Conservation (phyloP, 1,284 basidiomycete genomes). For the Trametes versicolor region DNA sequence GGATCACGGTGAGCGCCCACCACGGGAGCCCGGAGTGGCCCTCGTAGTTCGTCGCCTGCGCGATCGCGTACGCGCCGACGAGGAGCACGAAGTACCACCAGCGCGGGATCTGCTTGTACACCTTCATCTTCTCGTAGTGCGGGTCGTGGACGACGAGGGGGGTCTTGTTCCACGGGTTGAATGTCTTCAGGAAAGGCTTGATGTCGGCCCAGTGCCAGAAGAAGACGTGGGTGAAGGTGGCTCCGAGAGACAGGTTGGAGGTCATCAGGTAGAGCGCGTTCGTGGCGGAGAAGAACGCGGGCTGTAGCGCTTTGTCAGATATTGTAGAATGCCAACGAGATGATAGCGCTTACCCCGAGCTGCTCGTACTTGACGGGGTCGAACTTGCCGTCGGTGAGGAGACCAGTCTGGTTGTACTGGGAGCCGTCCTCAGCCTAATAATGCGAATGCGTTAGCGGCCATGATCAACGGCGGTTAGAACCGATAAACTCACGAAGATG, state of each 20-base stretch:
- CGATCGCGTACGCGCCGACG: slow-evolving; percentile 55
- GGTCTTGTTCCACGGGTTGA: slow-evolving; percentile 45
- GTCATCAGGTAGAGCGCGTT: slow-evolving; percentile 45
- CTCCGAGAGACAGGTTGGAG: slow-evolving; percentile 45
- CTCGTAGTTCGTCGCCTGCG: slow-evolving; percentile 59
- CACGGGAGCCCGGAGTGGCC: slow-evolving; percentile 62
- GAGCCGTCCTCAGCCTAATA: slow-evolving; percentile 39
- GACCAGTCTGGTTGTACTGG: slow-evolving; percentile 46
- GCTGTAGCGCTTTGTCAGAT: slow-evolving; percentile 26
- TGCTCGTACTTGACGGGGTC: slow-evolving; percentile 41
- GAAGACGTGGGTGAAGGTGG: slow-evolving; percentile 42
- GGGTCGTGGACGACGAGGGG: slow-evolving; percentile 41
- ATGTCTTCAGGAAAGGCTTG: slow-evolving; percentile 43
- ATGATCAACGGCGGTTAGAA: background rate
- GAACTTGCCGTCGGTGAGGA: slow-evolving; percentile 44
- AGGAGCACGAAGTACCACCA: slow-evolving; percentile 68
- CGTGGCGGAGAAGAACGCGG: slow-evolving; percentile 45
- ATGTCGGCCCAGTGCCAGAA: slow-evolving; percentile 52
- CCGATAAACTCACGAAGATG: slow-evolving; percentile 39
- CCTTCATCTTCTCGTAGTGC: slow-evolving; percentile 67
- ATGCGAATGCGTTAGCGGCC: too few relatives aligned
- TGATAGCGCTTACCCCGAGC: slow-evolving; percentile 37
- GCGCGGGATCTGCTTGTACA: slow-evolving; percentile 65
- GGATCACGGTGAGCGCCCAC: slow-evolving; percentile 56
- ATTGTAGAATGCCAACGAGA: background rate